A percentile compares a stretch with the other conserved stretches of the same genome.
Evolutionary conservation across 495 filamentous ascomycete species (phyloP).

Genomic region (Saxophila tyrrhenica): DNA sequence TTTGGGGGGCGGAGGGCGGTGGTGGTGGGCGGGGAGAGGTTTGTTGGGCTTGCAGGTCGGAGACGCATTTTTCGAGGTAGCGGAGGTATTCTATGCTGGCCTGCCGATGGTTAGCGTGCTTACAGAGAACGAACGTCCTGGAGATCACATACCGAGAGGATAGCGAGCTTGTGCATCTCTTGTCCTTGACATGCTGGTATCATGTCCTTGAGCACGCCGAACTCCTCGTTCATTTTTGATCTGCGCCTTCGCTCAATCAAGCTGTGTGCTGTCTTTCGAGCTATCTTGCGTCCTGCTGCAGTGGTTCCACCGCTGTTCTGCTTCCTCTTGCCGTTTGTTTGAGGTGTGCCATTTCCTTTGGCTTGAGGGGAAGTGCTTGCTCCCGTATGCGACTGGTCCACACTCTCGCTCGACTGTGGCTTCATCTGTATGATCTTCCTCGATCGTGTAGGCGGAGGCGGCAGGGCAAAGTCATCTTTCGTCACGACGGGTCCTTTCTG

Average conservation of each 20-base stretch:
- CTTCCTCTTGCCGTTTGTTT: conserved; percentile 46
- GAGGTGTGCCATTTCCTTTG: conserved; percentile 24
- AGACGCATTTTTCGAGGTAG: conserved; percentile 83
- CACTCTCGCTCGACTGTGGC: conserved; percentile 38
- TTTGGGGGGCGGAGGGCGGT: neutral
- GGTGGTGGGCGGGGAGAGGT: neutral
- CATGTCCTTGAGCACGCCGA: conserved; percentile 84
- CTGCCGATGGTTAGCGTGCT: conserved; percentile 40
- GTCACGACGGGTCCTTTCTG: conserved; percentile 16
- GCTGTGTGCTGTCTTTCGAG: conserved; percentile 91
- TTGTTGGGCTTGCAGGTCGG: conserved; percentile 56
- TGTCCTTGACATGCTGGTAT: conserved; percentile 84
- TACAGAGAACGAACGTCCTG: neutral
- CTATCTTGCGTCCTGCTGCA: conserved; percentile 79
- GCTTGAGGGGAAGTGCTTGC: conserved; percentile 13
- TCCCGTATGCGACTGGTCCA: neutral
- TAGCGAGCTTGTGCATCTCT: conserved; percentile 97
- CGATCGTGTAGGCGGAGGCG: conserved; percentile 81
- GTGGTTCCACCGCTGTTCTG: conserved; percentile 58
- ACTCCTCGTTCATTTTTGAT: conserved; percentile 99
- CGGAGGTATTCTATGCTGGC: conserved; percentile 94
- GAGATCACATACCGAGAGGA: conserved; percentile 59
- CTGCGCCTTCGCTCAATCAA: conserved; percentile 82
- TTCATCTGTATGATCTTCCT: conserved; percentile 99
- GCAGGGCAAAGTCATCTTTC: conserved; percentile 60